Base-by-base conservation (phyloP, 495 filamentous ascomycete genomes). In the Paragyromitra xinjiangensis region DNA sequence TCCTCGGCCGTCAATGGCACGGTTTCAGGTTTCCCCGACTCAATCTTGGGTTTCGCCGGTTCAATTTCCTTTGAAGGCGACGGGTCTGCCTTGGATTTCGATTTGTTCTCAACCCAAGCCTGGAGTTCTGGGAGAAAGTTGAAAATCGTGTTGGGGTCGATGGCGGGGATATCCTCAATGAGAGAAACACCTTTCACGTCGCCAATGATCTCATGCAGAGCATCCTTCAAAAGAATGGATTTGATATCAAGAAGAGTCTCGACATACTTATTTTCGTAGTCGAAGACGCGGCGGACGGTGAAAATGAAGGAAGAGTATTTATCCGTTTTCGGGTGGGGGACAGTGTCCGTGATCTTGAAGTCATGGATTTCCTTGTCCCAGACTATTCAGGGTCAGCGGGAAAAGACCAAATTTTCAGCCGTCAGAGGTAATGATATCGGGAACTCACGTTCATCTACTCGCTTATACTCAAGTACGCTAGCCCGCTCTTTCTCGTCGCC, bases 111-210 rank as follows among this genome's bases (percentile, higher is more conserved):
- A 64, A 68, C 22, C 76, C 65, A 77, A n/a, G 55, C 65, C 39
- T 82, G 56, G 11, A 80, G n/a, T 11, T 78, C 59, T 12, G 62
- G 37, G 14, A 83, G 29, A 78, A 81, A 73, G 69, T 95, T 85
- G 86, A 97, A 98, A 7, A 97, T 88, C 87, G 93, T 89, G 82
- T 97, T 95, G 9, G 94, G 94, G 80, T 97, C 92, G 14, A 93
- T 58, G 42, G 69, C 87, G 2, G 94, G 92, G 2, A 91, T 91
- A 48, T 95, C 93, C 75, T 94, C 91, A 0, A 94, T 92, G 24
- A 97, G 81, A 69, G 90, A 92, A 59, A 97, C 88, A 5, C 92
- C 92, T 81, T 93, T 94, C 78, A 95, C 90, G 26, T 90, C 92
- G 51, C 93, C 92, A 86, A 97, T 89, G 53, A 97, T 89, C 70